Evolutionary conservation across 441 rosid species (phyloP).

Genomic region (Raphanus hybrid): DNA sequence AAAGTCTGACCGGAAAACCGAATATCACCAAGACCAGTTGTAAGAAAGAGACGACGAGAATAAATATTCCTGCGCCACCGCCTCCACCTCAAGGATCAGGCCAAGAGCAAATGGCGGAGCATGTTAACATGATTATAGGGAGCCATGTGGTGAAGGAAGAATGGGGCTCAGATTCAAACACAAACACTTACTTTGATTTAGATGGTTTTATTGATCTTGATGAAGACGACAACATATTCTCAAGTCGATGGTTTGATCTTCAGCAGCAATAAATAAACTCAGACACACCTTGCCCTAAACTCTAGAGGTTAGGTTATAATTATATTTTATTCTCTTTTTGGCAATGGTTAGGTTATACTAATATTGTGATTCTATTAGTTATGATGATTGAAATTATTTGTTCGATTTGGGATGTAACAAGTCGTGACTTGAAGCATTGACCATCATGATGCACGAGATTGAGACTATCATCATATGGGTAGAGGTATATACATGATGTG

Average conservation of each 20-base stretch:
- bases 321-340: too few relatives aligned
- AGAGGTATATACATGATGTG: slow-evolving; percentile 6
- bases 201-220: slow-evolving; percentile 67
- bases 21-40: slow-evolving; percentile 32
- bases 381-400: background rate
- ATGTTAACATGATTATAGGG: slow-evolving; percentile 16
- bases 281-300: too few relatives aligned
- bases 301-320: background rate
- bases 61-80: background rate
- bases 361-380: slow-evolving; percentile 2
- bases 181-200: slow-evolving; percentile 45
- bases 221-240: slow-evolving; percentile 53
- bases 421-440: background rate
- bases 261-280: background rate
- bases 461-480: slow-evolving; percentile 1
- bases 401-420: slow-evolving; percentile 3
- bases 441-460: slow-evolving; percentile 7
- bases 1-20: slow-evolving; percentile 84
- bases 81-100: slow-evolving; percentile 9
- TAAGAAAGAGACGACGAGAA: slow-evolving; percentile 33
- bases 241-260: slow-evolving; percentile 47
- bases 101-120: slow-evolving; percentile 12
- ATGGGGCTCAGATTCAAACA: slow-evolving; percentile 41
- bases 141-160: slow-evolving; percentile 41
- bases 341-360: background rate